These are phyloP conservation scores for Colletotrichum trifolii DNA, from an alignment of 2,329 filamentous ascomycete genomes.

Conservation along the genomic window DNA sequence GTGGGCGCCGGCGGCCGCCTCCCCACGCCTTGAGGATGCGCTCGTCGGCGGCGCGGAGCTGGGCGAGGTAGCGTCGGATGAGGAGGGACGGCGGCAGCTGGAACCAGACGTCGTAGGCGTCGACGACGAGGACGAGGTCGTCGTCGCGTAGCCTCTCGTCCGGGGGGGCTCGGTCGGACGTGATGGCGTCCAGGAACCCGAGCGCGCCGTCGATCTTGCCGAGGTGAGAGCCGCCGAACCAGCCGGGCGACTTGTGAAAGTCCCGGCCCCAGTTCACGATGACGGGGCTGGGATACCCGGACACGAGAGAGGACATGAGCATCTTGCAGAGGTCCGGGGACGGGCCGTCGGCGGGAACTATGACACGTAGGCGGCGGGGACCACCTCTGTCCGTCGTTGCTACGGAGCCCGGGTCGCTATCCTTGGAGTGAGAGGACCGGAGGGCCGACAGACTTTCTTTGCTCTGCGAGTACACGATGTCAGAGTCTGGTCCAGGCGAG, in stretches of 20 bases:
- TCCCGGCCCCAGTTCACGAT: constrained; percentile 44
- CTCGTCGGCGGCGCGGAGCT: constrained; percentile 48
- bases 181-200: constrained; percentile 40
- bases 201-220: constrained; percentile 43
- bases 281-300: constrained; percentile 44
- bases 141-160: constrained; percentile 38
- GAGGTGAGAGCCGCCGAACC: constrained; percentile 42
- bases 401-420: neutral
- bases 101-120: constrained; percentile 53
- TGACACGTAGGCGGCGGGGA: constrained; percentile 39
- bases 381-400: constrained; percentile 3
- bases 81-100: constrained; percentile 51
- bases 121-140: constrained; percentile 49
- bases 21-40: constrained; percentile 43
- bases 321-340: constrained; percentile 46
- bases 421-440: neutral
- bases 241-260: constrained; percentile 31
- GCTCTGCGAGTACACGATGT: constrained; percentile 2
- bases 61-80: constrained; percentile 47
- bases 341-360: constrained; percentile 42
- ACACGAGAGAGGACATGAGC: constrained; percentile 42
- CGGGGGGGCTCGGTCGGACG: constrained; percentile 16
- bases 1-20: neutral
- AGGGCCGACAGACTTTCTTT: neutral
- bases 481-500: too few species aligned